Evolutionary conservation across 164 flowering plant genomes (phyloP), one percentile per base, ranked within the genome.

Genomic region (Cinnamomum micranthum): DNA sequence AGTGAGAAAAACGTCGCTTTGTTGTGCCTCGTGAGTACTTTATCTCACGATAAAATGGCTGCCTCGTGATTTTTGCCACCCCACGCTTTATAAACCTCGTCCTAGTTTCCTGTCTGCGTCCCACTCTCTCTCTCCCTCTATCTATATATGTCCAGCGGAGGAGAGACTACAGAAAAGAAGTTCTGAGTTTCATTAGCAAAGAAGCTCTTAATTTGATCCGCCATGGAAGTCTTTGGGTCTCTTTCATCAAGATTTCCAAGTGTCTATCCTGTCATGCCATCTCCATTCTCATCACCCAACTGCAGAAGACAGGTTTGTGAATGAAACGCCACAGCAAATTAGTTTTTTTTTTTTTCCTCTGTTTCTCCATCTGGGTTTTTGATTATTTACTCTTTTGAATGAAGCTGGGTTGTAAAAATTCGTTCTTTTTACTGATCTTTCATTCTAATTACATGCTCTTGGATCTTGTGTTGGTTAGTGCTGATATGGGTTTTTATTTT

Each of bases 291-390:
- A 14, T 73, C 31, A 20, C 70, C 62, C 52, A 63, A 67, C 69
- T 80, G 74, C 76, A 73, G 73, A 80, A 85, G 77, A 80, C 76
- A 70, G 88, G 90, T 84, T 12, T 59, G 71, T 74, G 23, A 23
- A 71, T 33, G 27, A n/a, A 66, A 31, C 23, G 15, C 69, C 35
- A 5, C 19, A 41, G 7, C 6, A 10, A 25, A 15, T 62, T 7
- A 35, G 10, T 35, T 6, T 35, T 71, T 60, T 19, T 27, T 2
- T 27, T 2, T 2, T 28, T 28, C 55, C 25, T n/a, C 73, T 74
- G 51, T 23, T 2, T 63, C 24, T 69, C 65, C 47, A 15, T 11
- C 22, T 47, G 25, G 67, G 11, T 33, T 62, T 62, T 22, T 9
- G 9, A 28, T 3, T 22, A 35, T 73, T 20, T 63, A 17, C n/a